A percentile compares a stretch with the other conserved stretches of the same genome.
phyloP scores from a whole-genome alignment of 1,284 basidiomycete species.

The Schizopora paradoxa region DNA sequence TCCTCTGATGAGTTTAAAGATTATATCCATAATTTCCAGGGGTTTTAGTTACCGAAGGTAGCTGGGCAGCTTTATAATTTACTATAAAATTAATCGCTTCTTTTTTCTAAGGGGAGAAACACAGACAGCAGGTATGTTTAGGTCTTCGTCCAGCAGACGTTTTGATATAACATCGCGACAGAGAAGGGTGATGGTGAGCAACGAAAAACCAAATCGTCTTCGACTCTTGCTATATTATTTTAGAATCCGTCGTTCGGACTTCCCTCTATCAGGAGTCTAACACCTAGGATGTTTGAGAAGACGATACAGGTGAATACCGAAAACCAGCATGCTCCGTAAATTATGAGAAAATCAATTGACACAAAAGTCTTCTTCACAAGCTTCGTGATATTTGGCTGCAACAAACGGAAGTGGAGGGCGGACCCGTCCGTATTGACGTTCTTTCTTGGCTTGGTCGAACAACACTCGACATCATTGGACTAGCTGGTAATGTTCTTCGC shows the following conservation, averaged over 20 bases:
- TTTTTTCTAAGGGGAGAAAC: constrained; percentile 29
- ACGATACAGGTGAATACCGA: constrained; percentile 28
- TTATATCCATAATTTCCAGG: constrained; percentile 24
- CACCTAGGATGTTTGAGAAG: constrained; percentile 49
- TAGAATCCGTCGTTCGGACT: constrained; percentile 58
- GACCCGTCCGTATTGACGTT: constrained; percentile 37
- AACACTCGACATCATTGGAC: constrained; percentile 66
- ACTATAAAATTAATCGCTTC: neutral
- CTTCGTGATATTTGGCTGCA: constrained; percentile 42
- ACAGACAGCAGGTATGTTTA: constrained; percentile 43
- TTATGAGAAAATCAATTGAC: no score
- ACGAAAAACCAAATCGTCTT: neutral
- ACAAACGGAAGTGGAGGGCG: constrained; percentile 2
- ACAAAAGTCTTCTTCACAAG: constrained; percentile 30
- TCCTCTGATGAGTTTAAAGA: neutral
- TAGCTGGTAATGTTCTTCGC: constrained; percentile 40
- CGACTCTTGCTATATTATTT: constrained; percentile 19
- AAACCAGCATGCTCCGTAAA: no score
- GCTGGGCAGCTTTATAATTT: constrained; percentile 9
- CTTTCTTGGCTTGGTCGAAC: constrained; percentile 49
- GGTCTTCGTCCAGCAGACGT: constrained; percentile 29
- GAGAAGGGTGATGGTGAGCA: constrained; percentile 12
- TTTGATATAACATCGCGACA: neutral
- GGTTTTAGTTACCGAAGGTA: constrained; percentile 40
- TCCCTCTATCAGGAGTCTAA: constrained; percentile 48